Evolutionary conservation across 2,329 filamentous ascomycete genomes (phyloP), one percentile per base, ranked within the genome.

Genomic region (Ustilaginoidea virens): DNA sequence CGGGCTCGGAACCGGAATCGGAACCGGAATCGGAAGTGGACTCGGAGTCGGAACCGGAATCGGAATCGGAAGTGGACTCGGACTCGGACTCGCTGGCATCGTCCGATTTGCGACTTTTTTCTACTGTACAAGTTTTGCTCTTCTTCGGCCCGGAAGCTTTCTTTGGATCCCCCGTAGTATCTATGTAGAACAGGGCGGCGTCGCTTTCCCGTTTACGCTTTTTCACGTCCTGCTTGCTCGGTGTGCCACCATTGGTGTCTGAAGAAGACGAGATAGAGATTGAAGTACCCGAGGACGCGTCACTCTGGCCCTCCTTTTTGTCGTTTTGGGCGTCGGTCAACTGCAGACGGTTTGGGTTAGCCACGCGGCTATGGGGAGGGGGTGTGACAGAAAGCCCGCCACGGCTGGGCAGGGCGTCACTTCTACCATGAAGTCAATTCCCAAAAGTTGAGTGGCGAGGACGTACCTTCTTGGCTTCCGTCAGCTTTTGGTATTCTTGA

Each of bases 201-300:
- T 49, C 47, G 34, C 47, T 50, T 19, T 28, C 25, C 11, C 25
- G 20, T 4, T 19, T 19, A 19, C 43, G 43, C 39, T 52, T 51
- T 18, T 46, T 40, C 13, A 42, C 39, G 29, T 49, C 33, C 27
- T 53, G 2, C 16, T 48, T 36, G 10, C 40, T 32, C 5, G 38
- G 23, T 22, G 23, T 44, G n/a, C 33, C 40, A n/a, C 37, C 42
- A 2, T 50, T 40, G 22, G 30, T 38, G 13, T 40, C 37, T 19
- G 41, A 38, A 13, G 40, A 39, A 27, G 42, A 39, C 15, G 28
- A 32, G 14, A 40, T 39, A 30, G 46, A 42, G 16, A 17, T 12
- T 15, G 39, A 38, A 8, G 36, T 28, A 17, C 27, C 27, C 16
- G 35, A 36, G 28, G 36, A 38, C n/a, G 34, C 27, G 23, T 42